These are phyloP conservation scores for Dactylonectria estremocensis DNA, from an alignment of 2,329 filamentous ascomycete genomes.

Conservation along the genomic window DNA sequence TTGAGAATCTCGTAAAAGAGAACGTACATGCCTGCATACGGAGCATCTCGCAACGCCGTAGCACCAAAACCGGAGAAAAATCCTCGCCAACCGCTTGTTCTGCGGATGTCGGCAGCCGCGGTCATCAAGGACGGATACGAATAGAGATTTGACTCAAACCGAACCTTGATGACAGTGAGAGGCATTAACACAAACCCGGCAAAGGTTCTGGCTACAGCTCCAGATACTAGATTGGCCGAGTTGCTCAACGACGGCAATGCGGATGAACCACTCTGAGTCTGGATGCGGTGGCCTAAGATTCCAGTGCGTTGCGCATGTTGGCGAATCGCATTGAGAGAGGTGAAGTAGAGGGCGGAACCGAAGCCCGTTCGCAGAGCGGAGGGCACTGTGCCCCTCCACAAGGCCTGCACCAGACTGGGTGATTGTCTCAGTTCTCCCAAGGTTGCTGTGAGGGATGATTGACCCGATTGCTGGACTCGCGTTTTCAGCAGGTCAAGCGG, in stretches of 20 bases:
- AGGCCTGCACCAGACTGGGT: constrained; percentile 74
- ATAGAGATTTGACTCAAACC: constrained; percentile 93
- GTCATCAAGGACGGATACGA: constrained; percentile 82
- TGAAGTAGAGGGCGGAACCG: constrained; percentile 95
- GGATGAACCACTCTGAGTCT: constrained; percentile 67
- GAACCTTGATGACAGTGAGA: constrained; percentile 95
- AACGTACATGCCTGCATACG: constrained; percentile 95
- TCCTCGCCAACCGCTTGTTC: constrained; percentile 81
- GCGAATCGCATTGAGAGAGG: constrained; percentile 86
- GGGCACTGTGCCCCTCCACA: constrained; percentile 95
- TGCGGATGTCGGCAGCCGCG: constrained; percentile 82
- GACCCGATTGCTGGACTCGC: constrained; percentile 89
- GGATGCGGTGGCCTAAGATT: constrained; percentile 42
- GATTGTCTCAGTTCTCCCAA: constrained; percentile 65
- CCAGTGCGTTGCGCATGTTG: constrained; percentile 66
- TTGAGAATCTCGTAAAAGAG: constrained; percentile 93
- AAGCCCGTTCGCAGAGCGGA: constrained; percentile 95
- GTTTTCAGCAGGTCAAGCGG: constrained; percentile 98
- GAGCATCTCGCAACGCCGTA: constrained; percentile 93
- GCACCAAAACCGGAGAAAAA: constrained; percentile 97
- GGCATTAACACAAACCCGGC: constrained; percentile 96
- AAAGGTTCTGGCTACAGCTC: constrained; percentile 85
- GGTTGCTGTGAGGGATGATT: constrained; percentile 70
- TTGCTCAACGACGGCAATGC: constrained; percentile 87
- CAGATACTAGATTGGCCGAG: constrained; percentile 87